A percentile compares a stretch with the other conserved stretches of the same genome.
These are phyloP conservation scores for Sanguinoderma infundibulare DNA, from an alignment of 1,284 basidiomycete species.

Conservation along the genomic window DNA sequence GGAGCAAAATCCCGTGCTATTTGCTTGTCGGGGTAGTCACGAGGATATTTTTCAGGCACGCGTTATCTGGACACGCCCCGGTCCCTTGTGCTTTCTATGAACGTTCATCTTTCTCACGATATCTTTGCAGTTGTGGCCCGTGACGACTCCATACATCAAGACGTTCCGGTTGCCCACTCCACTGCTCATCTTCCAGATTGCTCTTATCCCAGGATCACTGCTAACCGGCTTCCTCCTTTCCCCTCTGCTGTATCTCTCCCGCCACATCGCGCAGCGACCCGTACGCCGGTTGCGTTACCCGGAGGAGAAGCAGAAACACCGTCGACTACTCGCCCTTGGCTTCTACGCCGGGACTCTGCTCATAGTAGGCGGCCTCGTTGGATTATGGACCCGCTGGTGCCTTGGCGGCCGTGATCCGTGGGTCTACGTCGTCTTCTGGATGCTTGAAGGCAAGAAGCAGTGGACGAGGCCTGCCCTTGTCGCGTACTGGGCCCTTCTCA, in stretches of 20 bases:
- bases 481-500: constrained; percentile 85
- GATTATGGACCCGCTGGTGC: constrained; percentile 92
- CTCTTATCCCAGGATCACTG: constrained; percentile 91
- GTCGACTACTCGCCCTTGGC: constrained; percentile 83
- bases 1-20: too few species aligned
- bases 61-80: too few species aligned
- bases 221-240: constrained; percentile 94
- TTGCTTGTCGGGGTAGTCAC: too few species aligned
- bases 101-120: constrained; percentile 4
- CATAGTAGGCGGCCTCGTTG: constrained; percentile 86
- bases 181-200: constrained; percentile 90
- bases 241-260: constrained; percentile 90
- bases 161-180: constrained; percentile 95
- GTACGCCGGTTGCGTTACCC: constrained; percentile 89
- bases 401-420: constrained; percentile 87
- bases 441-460: constrained; percentile 74
- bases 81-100: not conserved
- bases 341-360: constrained; percentile 84
- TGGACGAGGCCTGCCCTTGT: constrained; percentile 88
- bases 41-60: too few species aligned
- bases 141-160: constrained; percentile 86
- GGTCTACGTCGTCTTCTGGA: constrained; percentile 82
- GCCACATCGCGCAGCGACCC: constrained; percentile 91
- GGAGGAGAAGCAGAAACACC: constrained; percentile 85
- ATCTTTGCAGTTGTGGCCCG: constrained; percentile 71